These are phyloP conservation scores for Globisporangium cylindrosporum DNA, from an alignment of 352 stramenopile genomes.

Conservation along the genomic window DNA sequence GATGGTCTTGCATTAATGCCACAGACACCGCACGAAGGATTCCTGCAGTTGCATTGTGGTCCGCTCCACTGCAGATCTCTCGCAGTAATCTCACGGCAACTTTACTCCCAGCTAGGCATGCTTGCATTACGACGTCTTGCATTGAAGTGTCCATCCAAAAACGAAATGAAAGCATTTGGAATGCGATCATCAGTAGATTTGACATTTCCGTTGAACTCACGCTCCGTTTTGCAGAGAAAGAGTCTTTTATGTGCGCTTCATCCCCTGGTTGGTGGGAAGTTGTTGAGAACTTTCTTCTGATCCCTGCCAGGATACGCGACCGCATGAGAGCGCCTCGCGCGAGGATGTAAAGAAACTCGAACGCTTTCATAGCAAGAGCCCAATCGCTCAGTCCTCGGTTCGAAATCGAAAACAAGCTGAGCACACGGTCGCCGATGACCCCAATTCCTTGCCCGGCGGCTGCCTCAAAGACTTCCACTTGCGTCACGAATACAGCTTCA, in stretches of 20 bases:
- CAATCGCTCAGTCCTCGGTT: background rate
- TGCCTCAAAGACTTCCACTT: background rate
- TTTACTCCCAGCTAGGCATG: constrained; percentile 5
- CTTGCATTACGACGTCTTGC: background rate
- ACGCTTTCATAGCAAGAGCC: constrained; percentile 1
- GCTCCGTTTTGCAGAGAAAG: background rate
- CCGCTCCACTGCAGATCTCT: background rate
- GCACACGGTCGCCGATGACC: background rate
- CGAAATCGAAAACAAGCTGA: background rate
- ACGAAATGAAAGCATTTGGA: constrained; percentile 2
- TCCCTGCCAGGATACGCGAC: background rate
- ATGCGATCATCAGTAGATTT: background rate
- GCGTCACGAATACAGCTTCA: background rate
- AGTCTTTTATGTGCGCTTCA: background rate
- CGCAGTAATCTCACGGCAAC: background rate
- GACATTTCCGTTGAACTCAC: background rate
- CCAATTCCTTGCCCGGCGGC: background rate
- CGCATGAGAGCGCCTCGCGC: background rate
- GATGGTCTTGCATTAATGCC: constrained; percentile 2
- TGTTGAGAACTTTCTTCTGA: background rate
- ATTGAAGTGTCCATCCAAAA: constrained; percentile 1
- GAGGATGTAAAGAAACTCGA: background rate
- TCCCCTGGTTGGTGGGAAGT: background rate
- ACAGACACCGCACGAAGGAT: background rate
- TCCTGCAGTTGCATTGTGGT: background rate